Evolutionary conservation across 441 rosid species (phyloP), one percentile per base, ranked within the genome.

Genomic region (Cnidoscolus chayamansa): DNA sequence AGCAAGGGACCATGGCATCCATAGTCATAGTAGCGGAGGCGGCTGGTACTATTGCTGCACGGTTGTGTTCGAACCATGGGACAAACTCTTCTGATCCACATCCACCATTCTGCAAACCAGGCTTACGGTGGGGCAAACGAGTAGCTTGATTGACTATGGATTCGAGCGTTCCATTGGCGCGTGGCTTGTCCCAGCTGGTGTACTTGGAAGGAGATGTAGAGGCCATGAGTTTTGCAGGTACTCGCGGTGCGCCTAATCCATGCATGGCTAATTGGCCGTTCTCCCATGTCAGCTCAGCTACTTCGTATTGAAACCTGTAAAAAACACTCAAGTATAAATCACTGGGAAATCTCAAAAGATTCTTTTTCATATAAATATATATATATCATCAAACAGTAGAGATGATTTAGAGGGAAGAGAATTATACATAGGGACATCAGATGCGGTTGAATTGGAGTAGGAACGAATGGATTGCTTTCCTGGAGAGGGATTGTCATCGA

Each of bases 271-370:
- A 72, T 57, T 92, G 96, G 4, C 98, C 97, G 73, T 92, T 92
- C 81, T 92, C 87, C 98, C 99, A 92, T 62, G 98, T 90, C 74
- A 94, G 81, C 84, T 94, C 99, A 13, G 98, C 91, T 43, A 92
- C 94, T 81, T 86, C 97, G 53, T 84, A 87, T 72, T 85, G 86
- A 65, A 76, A 74, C 84, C 98, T 94, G 89, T 73, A 51, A 19
- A 59, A 1, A 2, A 59, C 7, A 15, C 5, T 59, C 37, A 12
- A 31, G 25, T 16, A 30, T 12, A 4, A 4, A 40, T 40, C 6
- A 3, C 6, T 40, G 6, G 45, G 45, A 4, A 0, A 40, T 3
- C 45, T 40, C 7, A 40, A 40, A 1, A 35, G 40, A 35, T 4
- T 4, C 40, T 35, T 35, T 35, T 35, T 2, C 40, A 35, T 35